Conservation (phyloP, 2,329 filamentous ascomycete species). For the Alternaria dauci region DNA sequence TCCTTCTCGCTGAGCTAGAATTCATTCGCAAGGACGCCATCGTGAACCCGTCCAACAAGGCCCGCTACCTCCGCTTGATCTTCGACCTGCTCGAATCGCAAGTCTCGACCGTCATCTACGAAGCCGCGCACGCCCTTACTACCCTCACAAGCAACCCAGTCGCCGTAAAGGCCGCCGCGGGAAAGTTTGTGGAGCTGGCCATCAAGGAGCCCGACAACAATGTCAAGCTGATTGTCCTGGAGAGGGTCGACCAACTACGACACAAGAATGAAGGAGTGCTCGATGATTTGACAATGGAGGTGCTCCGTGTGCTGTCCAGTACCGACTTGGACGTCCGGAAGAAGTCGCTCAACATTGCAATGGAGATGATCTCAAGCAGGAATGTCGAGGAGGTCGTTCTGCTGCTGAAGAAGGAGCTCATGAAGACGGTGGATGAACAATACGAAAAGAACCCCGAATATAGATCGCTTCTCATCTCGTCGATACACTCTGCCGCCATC, state of each 20-base stretch:
- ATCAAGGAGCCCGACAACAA: conserved; percentile 99
- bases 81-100: conserved; percentile 95
- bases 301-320: conserved; percentile 91
- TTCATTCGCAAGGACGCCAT: conserved; percentile 99
- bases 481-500: conserved; percentile 98
- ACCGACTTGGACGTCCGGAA: conserved; percentile 94
- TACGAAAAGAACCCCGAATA: conserved; percentile 77
- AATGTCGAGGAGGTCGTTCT: conserved; percentile 98
- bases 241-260: conserved; percentile 87
- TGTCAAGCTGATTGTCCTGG: conserved; percentile 96
- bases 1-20: conserved; percentile 93
- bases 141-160: conserved; percentile 95
- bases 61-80: conserved; percentile 90
- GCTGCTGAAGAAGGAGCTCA: conserved; percentile 94
- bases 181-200: conserved; percentile 94
- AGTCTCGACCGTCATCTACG: conserved; percentile 94
- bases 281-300: conserved; percentile 96
- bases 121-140: conserved; percentile 93
- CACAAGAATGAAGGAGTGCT: conserved; percentile 89
- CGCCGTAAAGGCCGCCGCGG: conserved; percentile 93
- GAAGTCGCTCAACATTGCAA: conserved; percentile 86
- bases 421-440: conserved; percentile 97
- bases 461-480: conserved; percentile 91
- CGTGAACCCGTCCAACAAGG: conserved; percentile 94
- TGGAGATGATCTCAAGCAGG: conserved; percentile 99